Base-by-base conservation (phyloP, 331 rosid species). In the Malus hybrid region DNA sequence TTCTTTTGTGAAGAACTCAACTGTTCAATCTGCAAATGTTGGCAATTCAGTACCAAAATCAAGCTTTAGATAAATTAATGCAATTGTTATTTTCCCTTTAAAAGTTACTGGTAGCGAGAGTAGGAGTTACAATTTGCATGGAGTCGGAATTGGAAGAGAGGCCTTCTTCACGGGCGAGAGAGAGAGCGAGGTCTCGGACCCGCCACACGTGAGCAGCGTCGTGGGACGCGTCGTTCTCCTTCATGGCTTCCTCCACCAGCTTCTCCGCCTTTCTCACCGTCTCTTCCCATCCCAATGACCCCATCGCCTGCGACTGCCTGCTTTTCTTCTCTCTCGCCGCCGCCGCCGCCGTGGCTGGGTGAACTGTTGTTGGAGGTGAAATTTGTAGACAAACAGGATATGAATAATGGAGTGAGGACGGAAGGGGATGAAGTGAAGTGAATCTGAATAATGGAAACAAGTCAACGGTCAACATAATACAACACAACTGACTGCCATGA, bases 201-300 rank as follows among this genome's bases (percentile, higher is more conserved):
- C 98, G 86, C 89, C 85, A 90, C 9, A 91, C 98, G 48, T 93
- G 98, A 3, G 90, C 82, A 1, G 96, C 85, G 70, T 93, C 97
- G 70, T 93, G 98, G 4, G 98, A 93, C 10, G 97, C 93, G 24
- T 90, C 98, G 83, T 93, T 89, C 62, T 86, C 96, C 48, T 75
- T 78, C 97, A 91, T 39, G 19, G 76, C 59, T 71, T 73, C 82
- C 83, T 71, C 87, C 33, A 93, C 98, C 74, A 91, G 76, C 55
- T 79, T 68, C 89, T 91, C 97, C 28, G 97, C 96, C 6, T 87
- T 90, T 64, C 78, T 87, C 80, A 14, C 57, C 46, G 46, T 39
- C 46, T 39, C 46, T 9, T 9, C 46, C 46, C 46, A 39, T 39
- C 12, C 46, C 46, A 39, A 39, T 39, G 46, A 39, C 12, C 4